These are phyloP conservation scores for Knoxia roxburghii DNA, from an alignment of 257 asterid genomes.

Conservation along the genomic window DNA sequence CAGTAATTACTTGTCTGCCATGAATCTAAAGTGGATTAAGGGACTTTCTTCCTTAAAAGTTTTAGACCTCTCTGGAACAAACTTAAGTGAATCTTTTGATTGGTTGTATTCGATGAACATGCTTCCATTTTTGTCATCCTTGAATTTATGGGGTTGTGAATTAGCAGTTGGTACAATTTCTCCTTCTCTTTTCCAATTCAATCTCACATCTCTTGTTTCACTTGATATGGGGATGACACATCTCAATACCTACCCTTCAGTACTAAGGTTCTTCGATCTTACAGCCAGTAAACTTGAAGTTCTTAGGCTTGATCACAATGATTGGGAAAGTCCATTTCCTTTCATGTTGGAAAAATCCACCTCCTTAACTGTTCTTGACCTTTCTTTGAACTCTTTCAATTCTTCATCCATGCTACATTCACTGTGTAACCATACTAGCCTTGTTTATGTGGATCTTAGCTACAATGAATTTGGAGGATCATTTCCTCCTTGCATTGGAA, in stretches of 20 bases:
- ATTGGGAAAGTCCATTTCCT: neutral
- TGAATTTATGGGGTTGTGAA: neutral
- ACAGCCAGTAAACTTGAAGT: neutral
- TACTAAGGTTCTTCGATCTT: slow-evolving; percentile 9
- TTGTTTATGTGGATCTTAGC: neutral
- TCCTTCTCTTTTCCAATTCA: neutral
- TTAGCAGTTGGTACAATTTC: too few relatives aligned
- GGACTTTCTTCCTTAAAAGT: slow-evolving; percentile 14
- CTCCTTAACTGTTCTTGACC: neutral
- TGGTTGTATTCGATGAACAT: slow-evolving; percentile 16
- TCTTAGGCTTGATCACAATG: neutral
- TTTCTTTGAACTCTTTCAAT: neutral
- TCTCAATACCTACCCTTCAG: neutral
- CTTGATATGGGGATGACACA: slow-evolving; percentile 7
- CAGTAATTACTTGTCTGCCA: neutral
- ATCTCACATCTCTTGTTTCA: slow-evolving; percentile 16
- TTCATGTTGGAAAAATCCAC: neutral
- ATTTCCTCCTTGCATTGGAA: neutral
- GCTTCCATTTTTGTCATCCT: slow-evolving; percentile 9
- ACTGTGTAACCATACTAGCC: neutral
- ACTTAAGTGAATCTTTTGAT: neutral
- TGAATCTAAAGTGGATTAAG: slow-evolving; percentile 14
- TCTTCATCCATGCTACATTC: neutral
- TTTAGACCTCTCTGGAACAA: slow-evolving; percentile 8
- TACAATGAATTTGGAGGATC: too few relatives aligned